A percentile compares a stretch with the other conserved stretches of the same genome.
Evolutionary conservation across 2,329 filamentous ascomycete genomes (phyloP).

Genomic region (Trichoderma endophyticum): DNA sequence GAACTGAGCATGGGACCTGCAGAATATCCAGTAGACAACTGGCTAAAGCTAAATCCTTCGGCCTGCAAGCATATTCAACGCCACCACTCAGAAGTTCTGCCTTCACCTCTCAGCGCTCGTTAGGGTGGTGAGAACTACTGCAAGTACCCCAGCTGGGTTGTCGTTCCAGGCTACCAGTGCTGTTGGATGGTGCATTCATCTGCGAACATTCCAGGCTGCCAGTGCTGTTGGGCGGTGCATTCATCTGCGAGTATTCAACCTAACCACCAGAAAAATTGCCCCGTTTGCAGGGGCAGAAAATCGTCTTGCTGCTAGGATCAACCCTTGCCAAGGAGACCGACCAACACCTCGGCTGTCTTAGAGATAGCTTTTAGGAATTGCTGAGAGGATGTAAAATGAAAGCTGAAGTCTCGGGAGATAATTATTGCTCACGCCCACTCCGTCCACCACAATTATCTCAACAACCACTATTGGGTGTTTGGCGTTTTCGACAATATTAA

Average conservation of each 20-base stretch:
- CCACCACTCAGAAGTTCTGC: background rate
- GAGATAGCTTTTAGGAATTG: background rate
- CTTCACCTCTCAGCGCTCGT: background rate
- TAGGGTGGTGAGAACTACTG: background rate
- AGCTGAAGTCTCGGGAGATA: background rate
- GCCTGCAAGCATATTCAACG: background rate
- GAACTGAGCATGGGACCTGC: background rate
- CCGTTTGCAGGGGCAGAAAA: background rate
- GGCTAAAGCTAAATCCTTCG: background rate
- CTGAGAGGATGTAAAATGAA: slow-evolving; percentile 1
- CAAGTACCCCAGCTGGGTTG: background rate
- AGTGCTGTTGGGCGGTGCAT: background rate
- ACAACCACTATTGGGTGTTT: background rate
- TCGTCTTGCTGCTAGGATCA: background rate
- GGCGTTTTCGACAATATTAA: background rate
- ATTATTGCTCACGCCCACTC: background rate
- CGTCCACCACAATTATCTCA: background rate
- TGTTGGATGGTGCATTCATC: background rate
- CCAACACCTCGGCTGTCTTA: background rate
- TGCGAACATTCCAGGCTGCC: background rate
- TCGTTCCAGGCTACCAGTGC: background rate
- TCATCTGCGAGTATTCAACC: background rate
- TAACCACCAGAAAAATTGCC: background rate
- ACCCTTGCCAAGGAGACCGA: background rate
- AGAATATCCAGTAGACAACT: background rate